These are phyloP conservation scores for Boletus sp. DNA, from an alignment of 768 basidiomycete species.

Conservation along the genomic window DNA sequence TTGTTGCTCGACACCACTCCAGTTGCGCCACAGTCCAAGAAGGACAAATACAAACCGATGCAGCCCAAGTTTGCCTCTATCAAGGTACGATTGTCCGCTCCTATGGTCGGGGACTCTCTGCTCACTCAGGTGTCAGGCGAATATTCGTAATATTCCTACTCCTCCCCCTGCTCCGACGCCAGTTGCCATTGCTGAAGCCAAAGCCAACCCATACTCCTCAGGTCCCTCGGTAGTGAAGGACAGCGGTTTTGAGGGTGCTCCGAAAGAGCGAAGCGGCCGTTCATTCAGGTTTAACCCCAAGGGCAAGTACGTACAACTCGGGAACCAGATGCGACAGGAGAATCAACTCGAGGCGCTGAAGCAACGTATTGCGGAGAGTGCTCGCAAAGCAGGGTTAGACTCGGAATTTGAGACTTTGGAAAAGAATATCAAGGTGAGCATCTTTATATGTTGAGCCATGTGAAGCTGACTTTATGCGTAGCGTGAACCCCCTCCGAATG, in stretches of 20 bases:
- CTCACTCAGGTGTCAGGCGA: conserved; percentile 46
- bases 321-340: conserved; percentile 69
- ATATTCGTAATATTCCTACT: conserved; percentile 71
- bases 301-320: conserved; percentile 84
- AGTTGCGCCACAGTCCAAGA: conserved; percentile 65
- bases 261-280: conserved; percentile 66
- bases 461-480: conserved; percentile 30
- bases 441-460: not conserved
- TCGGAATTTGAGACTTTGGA: conserved; percentile 90
- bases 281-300: conserved; percentile 87
- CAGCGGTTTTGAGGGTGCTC: conserved; percentile 69
- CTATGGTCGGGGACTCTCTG: not conserved
- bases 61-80: conserved; percentile 98
- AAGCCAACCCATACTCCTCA: conserved; percentile 78
- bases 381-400: conserved; percentile 91
- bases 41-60: conserved; percentile 97
- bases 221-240: conserved; percentile 47
- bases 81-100: conserved; percentile 48
- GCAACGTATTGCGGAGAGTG: conserved; percentile 88
- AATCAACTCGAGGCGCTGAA: conserved; percentile 87
- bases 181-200: conserved; percentile 40
- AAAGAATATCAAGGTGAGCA: conserved; percentile 77
- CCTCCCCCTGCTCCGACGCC: conserved; percentile 46
- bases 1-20: conserved; percentile 66
- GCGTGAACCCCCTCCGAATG: conserved; percentile 82